Evolutionary conservation across 805 yeast species (phyloP), one percentile per base, ranked within the genome.

Genomic region (Yamadazyma insecticola): DNA sequence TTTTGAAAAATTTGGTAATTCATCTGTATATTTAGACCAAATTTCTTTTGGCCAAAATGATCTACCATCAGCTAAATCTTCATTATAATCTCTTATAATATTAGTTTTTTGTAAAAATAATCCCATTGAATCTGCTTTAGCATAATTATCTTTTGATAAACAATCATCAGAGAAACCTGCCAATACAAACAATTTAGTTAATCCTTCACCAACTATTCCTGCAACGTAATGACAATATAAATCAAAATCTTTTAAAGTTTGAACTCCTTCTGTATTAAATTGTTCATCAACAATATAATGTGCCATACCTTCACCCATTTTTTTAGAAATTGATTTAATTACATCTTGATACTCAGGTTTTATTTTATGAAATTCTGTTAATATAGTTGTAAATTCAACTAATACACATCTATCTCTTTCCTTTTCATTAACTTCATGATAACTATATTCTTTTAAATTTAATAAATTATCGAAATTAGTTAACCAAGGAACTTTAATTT

Each of bases 221-320:
- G 99, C 98, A 37, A 92, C 99, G 51, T 89, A 86, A 60, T 89
- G 89, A 60, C 99, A 92, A 66, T 92, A 92, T 39, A 81, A 67
- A 53, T 92, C 89, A 54, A 83, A 92, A 51, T 88, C 97, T 39
- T 72, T 67, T 26, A 84, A 55, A 1, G 96, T 86, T 29, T 64
- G 65, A 28, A 92, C 79, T 2, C 97, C 97, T 39, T 76, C 76
- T 43, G 73, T 53, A 55, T 86, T 87, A 63, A 85, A 85, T 40
- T 80, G 72, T 30, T 82, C 92, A 50, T 81, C 78, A 47, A 72
- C 65, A 32, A 84, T 78, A 59, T 89, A 92, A 51, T 86, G 88
- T 19, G 97, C 97, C 98, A 92, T 92, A 34, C 98, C 98, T 45
- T 85, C 78, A 36, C 97, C 98, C 98, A 92, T 92, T 55, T 81